phyloP scores from a whole-genome alignment of 345 rosid genomes.

The Arabis hirsuta region DNA sequence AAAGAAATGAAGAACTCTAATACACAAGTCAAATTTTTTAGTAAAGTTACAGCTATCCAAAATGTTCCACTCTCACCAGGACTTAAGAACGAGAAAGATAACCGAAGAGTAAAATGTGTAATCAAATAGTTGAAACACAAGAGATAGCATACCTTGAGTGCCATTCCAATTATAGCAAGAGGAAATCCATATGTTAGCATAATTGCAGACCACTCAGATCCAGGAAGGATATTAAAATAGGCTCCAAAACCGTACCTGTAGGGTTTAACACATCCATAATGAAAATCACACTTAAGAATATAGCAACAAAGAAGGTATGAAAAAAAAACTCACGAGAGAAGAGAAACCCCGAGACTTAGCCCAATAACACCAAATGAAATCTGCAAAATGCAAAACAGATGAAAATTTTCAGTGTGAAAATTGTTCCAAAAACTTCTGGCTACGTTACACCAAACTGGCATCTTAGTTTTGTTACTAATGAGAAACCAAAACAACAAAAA shows the following conservation, averaged over 20 bases:
- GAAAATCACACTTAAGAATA: slow-evolving; percentile 12
- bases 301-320: slow-evolving; percentile 3
- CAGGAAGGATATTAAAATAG: slow-evolving; percentile 88
- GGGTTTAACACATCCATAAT: slow-evolving; percentile 13
- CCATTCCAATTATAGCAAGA: slow-evolving; percentile 97
- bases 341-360: slow-evolving; percentile 75
- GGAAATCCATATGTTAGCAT: slow-evolving; percentile 98
- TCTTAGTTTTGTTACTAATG: neutral
- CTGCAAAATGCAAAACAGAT: slow-evolving; percentile 50
- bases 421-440: neutral
- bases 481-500: slow-evolving; percentile 1
- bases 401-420: neutral
- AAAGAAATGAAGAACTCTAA: slow-evolving; percentile 7
- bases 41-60: neutral
- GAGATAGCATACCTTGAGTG: slow-evolving; percentile 73
- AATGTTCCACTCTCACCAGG: neutral
- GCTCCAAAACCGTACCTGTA: slow-evolving; percentile 95
- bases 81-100: neutral
- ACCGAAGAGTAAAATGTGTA: neutral
- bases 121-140: neutral
- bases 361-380: slow-evolving; percentile 93
- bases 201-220: slow-evolving; percentile 97
- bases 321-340: slow-evolving; percentile 68
- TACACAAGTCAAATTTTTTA: neutral
- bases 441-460: neutral